A percentile compares a stretch with the other conserved stretches of the same genome.
Evolutionary conservation across 345 rosid species (phyloP).

Genomic region (Nephelium lappaceum): DNA sequence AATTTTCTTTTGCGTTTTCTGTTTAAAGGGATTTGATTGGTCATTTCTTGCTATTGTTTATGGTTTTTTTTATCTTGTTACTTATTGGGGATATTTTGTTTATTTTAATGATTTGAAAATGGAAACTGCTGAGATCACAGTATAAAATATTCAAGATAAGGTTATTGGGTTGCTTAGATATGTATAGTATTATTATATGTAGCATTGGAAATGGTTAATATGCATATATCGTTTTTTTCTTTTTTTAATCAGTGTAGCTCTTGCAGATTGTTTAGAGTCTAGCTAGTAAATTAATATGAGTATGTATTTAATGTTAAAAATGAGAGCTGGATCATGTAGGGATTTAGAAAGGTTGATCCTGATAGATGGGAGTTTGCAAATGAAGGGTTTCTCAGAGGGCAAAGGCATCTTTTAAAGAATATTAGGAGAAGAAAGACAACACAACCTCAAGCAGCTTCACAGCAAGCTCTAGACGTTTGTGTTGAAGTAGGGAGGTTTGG

Average conservation of each 20-base stretch:
- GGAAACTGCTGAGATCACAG: constrained; percentile 17
- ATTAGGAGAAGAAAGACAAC: constrained; percentile 59
- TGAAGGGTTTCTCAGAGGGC: constrained; percentile 76
- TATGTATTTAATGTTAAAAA: background rate
- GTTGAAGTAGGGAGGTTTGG: constrained; percentile 73
- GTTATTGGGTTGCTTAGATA: constrained; percentile 7
- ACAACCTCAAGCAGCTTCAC: constrained; percentile 38
- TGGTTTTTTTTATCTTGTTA: constrained; percentile 18
- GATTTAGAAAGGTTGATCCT: constrained; percentile 95
- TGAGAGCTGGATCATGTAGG: constrained; percentile 44
- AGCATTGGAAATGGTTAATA: background rate
- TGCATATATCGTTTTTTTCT: background rate
- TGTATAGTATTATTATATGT: background rate
- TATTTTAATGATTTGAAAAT: constrained; percentile 18
- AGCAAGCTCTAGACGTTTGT: constrained; percentile 54
- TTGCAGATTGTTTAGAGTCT: constrained; percentile 14
- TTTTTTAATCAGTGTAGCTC: background rate
- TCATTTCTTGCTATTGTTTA: background rate
- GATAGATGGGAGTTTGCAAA: constrained; percentile 91
- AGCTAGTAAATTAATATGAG: background rate
- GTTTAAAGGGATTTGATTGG: constrained; percentile 2
- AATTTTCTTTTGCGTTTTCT: background rate
- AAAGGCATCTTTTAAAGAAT: constrained; percentile 62
- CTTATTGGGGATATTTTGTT: constrained; percentile 23
- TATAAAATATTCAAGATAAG: background rate